Percentiles rank a stretch among this genome's conserved stretches.
Conservation (phyloP, 441 rosid genomes). For the Rhodomyrtus psidioides region DNA sequence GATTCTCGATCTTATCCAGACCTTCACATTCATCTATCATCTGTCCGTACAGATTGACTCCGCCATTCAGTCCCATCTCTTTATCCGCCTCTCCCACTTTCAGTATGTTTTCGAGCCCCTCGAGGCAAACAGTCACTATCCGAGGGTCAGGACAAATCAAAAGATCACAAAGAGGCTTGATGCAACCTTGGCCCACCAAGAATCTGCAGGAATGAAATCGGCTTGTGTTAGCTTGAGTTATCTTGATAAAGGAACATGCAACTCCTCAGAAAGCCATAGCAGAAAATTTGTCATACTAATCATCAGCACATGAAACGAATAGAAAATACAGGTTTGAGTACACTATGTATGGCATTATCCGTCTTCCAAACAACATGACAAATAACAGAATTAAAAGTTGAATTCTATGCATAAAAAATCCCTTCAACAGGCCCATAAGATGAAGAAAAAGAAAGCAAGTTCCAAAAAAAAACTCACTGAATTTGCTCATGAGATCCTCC, state of each 20-base stretch:
- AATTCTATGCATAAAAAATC: background rate
- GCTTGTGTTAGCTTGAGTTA: background rate
- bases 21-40: slow-evolving; percentile 26
- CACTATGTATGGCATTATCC: background rate
- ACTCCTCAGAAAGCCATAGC: background rate
- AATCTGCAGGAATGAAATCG: background rate
- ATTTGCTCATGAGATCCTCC: slow-evolving; percentile 24
- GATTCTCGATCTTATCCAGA: slow-evolving; percentile 21
- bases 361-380: background rate
- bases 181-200: slow-evolving; percentile 19
- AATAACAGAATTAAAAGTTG: background rate
- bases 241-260: background rate
- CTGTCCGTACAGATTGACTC: slow-evolving; percentile 10
- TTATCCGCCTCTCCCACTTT: slow-evolving; percentile 25
- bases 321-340: background rate
- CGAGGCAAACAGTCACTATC: slow-evolving; percentile 21
- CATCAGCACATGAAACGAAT: background rate
- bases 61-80: slow-evolving; percentile 10
- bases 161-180: slow-evolving; percentile 22
- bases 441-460: background rate
- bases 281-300: background rate
- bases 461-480: background rate
- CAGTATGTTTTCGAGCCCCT: slow-evolving; percentile 21
- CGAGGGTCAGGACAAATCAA: slow-evolving; percentile 17
- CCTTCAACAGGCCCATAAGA: background rate